These are phyloP conservation scores for Tulasnella sp. DNA, from an alignment of 768 basidiomycete species.

Conservation along the genomic window DNA sequence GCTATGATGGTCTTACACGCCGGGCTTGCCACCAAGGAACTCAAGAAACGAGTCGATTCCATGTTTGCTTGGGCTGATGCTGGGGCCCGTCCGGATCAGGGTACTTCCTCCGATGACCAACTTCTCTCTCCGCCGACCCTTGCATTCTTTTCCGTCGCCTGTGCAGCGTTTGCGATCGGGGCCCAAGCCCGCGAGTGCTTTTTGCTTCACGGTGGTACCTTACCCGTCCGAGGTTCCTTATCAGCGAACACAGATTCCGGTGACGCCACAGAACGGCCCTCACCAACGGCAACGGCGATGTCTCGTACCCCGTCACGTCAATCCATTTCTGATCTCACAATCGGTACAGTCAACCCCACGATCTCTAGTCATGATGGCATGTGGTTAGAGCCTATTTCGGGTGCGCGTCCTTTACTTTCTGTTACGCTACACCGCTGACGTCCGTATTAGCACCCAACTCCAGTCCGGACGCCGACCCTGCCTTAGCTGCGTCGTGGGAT, in stretches of 20 bases:
- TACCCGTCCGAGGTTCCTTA: conserved; percentile 20
- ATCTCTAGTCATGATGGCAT: neutral
- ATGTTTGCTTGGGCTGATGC: conserved; percentile 13
- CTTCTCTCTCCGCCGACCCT: conserved; percentile 23
- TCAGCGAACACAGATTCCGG: no score
- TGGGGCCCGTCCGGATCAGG: no score
- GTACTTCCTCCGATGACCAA: neutral
- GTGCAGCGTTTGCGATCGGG: conserved; percentile 49
- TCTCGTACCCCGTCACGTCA: neutral
- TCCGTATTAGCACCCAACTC: neutral
- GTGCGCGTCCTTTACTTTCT: neutral
- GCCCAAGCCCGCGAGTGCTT: conserved; percentile 23
- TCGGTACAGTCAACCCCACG: neutral
- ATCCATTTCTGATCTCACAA: no score
- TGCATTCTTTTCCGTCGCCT: conserved; percentile 48
- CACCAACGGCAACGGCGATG: neutral
- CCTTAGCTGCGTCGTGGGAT: neutral
- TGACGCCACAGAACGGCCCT: no score
- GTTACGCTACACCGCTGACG: neutral
- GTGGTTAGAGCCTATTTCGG: neutral
- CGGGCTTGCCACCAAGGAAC: neutral
- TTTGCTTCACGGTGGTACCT: conserved; percentile 20
- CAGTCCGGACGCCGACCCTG: neutral
- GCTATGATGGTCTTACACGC: conserved; percentile 2
- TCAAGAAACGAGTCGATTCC: conserved; percentile 1